Percentiles rank a stretch among this genome's conserved stretches.
phyloP scores from a whole-genome alignment of 2,329 filamentous ascomycete genomes.

The Paracoccidioides brasiliensis region DNA sequence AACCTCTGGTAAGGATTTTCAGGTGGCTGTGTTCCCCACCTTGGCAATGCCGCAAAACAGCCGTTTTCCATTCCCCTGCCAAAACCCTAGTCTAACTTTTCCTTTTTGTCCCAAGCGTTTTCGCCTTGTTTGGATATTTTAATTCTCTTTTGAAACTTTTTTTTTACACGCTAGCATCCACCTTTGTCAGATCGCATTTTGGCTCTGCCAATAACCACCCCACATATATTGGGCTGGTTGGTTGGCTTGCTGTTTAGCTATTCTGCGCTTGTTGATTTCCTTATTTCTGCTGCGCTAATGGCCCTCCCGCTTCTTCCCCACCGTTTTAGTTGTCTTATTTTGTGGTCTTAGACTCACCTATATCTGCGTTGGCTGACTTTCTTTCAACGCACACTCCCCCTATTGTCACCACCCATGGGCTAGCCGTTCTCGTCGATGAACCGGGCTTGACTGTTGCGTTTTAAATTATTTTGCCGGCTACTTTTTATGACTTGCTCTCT shows the following conservation, averaged over 20 bases:
- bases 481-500: neutral
- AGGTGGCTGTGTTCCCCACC: constrained; percentile 5
- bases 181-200: neutral
- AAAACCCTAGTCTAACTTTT: neutral
- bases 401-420: constrained; percentile 8
- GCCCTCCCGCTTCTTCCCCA: constrained; percentile 1
- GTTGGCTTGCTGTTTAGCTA: neutral
- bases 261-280: neutral
- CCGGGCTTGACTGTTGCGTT: constrained; percentile 6
- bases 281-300: constrained; percentile 3
- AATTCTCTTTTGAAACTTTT: neutral
- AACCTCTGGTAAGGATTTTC: constrained; percentile 48
- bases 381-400: constrained; percentile 3
- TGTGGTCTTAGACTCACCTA: neutral
- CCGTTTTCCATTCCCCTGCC: neutral
- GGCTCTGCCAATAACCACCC: neutral
- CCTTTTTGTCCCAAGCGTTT: neutral
- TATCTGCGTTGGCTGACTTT: constrained; percentile 8
- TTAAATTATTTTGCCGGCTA: neutral
- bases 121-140: neutral
- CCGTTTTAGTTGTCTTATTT: constrained; percentile 2
- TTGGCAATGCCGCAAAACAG: neutral
- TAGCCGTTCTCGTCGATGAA: constrained; percentile 5
- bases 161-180: neutral
- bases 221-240: neutral